phyloP scores from a whole-genome alignment of 1,284 basidiomycete species.

The Rhodotorula sp. region DNA sequence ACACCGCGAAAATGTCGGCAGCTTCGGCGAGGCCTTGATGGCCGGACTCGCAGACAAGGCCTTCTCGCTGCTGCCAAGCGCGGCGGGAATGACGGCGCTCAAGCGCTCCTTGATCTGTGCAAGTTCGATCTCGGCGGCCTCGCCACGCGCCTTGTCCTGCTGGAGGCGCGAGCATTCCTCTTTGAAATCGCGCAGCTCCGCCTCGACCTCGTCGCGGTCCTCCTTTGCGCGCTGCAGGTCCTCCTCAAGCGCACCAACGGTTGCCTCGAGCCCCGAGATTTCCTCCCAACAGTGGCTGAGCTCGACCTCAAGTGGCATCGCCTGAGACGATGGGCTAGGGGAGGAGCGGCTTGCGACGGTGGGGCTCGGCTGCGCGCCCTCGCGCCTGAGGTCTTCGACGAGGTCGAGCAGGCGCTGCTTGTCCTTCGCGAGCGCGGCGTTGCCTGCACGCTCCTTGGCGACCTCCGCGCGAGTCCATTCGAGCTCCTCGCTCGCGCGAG shows the following conservation, averaged over 20 bases:
- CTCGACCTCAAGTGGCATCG: neutral
- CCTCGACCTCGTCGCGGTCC: neutral
- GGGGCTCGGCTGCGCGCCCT: neutral
- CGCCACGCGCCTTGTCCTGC: neutral
- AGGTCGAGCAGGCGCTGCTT: conserved; percentile 10
- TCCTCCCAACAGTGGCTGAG: neutral
- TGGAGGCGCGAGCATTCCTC: neutral
- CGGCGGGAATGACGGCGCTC: neutral
- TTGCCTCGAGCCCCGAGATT: neutral
- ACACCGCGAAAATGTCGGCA: neutral
- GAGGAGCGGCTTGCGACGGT: neutral
- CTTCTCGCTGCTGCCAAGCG: neutral
- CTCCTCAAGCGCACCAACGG: neutral
- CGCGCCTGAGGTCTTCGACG: neutral
- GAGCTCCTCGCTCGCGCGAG: conserved; percentile 5
- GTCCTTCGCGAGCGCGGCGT: conserved; percentile 7
- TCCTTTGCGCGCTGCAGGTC: neutral
- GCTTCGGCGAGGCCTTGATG: neutral
- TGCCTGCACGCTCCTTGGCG: neutral
- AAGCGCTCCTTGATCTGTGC: neutral
- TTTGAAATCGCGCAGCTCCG: conserved; percentile 1
- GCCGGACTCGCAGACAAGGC: neutral
- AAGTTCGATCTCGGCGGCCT: neutral
- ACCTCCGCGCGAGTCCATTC: conserved; percentile 8
- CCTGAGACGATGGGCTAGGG: neutral